Conservation (phyloP, 1,284 basidiomycete genomes). For the Tausonia pullulans region DNA sequence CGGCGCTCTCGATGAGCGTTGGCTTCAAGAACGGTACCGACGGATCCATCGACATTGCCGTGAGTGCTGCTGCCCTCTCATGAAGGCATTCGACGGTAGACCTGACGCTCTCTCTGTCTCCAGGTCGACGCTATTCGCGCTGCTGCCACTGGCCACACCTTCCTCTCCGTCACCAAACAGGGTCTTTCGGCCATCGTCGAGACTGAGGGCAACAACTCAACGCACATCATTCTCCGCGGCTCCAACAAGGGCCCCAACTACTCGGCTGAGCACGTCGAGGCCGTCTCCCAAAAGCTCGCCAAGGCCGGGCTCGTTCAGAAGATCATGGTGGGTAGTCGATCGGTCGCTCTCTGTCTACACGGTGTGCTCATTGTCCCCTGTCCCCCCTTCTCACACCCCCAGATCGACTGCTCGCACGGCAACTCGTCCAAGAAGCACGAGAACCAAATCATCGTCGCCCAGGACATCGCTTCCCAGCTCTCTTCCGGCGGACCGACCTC, state of each 20-base stretch:
- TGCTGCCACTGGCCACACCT: constrained; percentile 74
- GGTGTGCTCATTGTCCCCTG: not conserved
- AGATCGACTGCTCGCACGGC: constrained; percentile 87
- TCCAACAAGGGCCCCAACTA: constrained; percentile 80
- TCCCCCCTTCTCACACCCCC: not conserved
- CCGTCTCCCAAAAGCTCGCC: constrained; percentile 59
- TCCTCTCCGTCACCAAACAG: constrained; percentile 86
- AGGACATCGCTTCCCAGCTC: constrained; percentile 48
- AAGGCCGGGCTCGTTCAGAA: constrained; percentile 70
- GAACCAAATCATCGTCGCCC: constrained; percentile 44
- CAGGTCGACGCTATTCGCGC: constrained; percentile 76
- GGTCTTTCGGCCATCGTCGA: constrained; percentile 83
- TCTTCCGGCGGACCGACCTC: constrained; percentile 51
- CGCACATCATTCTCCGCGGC: constrained; percentile 74
- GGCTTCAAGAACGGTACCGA: constrained; percentile 53
- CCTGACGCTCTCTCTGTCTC: constrained; percentile 9
- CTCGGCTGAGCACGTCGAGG: constrained; percentile 60
- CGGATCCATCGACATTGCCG: constrained; percentile 63
- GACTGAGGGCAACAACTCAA: constrained; percentile 43
- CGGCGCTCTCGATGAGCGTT: constrained; percentile 79
- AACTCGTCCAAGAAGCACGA: constrained; percentile 50
- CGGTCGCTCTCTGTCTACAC: constrained; percentile 19
- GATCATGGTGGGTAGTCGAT: constrained; percentile 60
- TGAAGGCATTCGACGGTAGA: constrained; percentile 1
- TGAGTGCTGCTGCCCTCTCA: constrained; percentile 14